Conservation (phyloP, 805 yeast species). For the Candida ficus region DNA sequence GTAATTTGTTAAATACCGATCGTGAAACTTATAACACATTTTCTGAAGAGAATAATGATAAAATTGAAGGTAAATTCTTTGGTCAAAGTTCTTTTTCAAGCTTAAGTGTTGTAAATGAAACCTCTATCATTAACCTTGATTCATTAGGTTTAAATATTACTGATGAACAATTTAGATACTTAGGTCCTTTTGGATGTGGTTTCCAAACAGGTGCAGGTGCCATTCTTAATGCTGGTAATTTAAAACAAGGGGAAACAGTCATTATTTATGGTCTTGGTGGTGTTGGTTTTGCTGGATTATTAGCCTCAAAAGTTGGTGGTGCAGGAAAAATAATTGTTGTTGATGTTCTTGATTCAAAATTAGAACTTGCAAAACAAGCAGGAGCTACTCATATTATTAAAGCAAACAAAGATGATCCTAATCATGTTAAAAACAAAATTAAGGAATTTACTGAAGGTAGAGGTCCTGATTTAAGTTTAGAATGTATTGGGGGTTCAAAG, state of each 20-base stretch:
- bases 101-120: conserved; percentile 1
- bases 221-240: conserved; percentile 1
- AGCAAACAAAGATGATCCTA: conserved; percentile 4
- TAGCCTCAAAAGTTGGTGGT: conserved; percentile 70
- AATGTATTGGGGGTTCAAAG: conserved; percentile 7
- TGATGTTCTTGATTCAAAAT: conserved; percentile 59
- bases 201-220: conserved; percentile 12
- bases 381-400: conserved; percentile 58
- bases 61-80: conserved; percentile 9
- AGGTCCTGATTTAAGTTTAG: conserved; percentile 10
- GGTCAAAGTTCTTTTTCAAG: conserved; percentile 8
- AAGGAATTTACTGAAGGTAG: conserved; percentile 8
- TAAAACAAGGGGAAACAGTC: conserved; percentile 5
- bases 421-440: conserved; percentile 6
- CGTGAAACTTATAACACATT: neutral
- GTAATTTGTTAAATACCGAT: neutral
- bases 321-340: conserved; percentile 60
- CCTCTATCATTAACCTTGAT: conserved; percentile 4
- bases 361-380: conserved; percentile 55
- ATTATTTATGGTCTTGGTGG: conserved; percentile 34
- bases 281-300: conserved; percentile 79
- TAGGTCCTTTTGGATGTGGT: conserved; percentile 11
- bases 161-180: conserved; percentile 1
- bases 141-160: neutral
- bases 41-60: neutral